phyloP scores from a whole-genome alignment of 805 yeast species.

The Ogataea chonburiensis region DNA sequence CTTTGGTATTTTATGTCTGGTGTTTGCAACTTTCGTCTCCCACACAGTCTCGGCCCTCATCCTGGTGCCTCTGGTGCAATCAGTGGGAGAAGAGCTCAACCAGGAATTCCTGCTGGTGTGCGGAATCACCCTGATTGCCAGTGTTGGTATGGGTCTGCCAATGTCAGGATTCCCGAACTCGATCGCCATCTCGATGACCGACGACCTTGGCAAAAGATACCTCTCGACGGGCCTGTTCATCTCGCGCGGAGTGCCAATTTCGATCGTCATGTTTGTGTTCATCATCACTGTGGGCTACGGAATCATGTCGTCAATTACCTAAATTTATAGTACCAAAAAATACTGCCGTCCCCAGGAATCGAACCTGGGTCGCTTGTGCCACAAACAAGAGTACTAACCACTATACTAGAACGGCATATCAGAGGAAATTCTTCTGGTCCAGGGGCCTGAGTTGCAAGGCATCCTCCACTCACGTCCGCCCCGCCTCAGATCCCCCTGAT shows the following conservation, averaged over 20 bases:
- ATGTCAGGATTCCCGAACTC: slow-evolving; percentile 57
- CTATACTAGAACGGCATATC: slow-evolving; percentile 30
- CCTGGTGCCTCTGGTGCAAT: slow-evolving; percentile 49
- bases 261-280: slow-evolving; percentile 42
- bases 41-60: slow-evolving; percentile 57
- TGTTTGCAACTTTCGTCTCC: slow-evolving; percentile 53
- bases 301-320: slow-evolving; percentile 38
- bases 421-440: too few species aligned
- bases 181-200: slow-evolving; percentile 56
- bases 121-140: slow-evolving; percentile 49
- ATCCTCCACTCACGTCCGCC: too few species aligned
- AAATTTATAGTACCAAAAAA: slow-evolving; percentile 9
- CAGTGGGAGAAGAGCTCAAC: slow-evolving; percentile 45
- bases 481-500: too few species aligned
- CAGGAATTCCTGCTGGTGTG: slow-evolving; percentile 49
- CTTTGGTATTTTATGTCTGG: slow-evolving; percentile 48
- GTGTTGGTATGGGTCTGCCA: slow-evolving; percentile 58
- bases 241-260: slow-evolving; percentile 52
- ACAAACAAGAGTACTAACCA: slow-evolving; percentile 32
- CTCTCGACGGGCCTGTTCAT: slow-evolving; percentile 48
- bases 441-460: neutral
- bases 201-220: slow-evolving; percentile 52
- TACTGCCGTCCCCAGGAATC: slow-evolving; percentile 27
- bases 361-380: slow-evolving; percentile 33
- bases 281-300: slow-evolving; percentile 51